phyloP scores from a whole-genome alignment of 345 rosid species.

The Toxicodendron radicans region DNA sequence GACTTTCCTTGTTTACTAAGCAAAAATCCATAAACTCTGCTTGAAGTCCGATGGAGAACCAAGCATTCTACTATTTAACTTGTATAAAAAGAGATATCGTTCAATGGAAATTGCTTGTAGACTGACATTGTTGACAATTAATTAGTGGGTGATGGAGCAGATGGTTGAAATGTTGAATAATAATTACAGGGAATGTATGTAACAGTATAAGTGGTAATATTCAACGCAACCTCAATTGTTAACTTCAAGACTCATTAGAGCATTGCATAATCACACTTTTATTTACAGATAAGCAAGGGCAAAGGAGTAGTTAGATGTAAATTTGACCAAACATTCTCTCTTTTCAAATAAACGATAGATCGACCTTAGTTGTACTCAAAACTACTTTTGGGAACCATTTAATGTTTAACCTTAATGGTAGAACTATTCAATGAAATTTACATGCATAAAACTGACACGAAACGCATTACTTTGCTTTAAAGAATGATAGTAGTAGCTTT shows the following conservation, averaged over 20 bases:
- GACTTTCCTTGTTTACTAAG: neutral
- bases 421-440: too few species aligned
- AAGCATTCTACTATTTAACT: neutral
- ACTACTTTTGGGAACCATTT: neutral
- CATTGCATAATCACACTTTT: too few species aligned
- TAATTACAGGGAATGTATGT: neutral
- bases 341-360: too few species aligned
- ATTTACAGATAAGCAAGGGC: too few species aligned
- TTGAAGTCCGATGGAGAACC: neutral
- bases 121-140: neutral
- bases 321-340: too few species aligned
- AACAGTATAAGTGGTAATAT: neutral
- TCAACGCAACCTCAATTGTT: too few species aligned
- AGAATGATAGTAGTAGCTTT: conserved; percentile 15
- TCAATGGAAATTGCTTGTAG: too few species aligned
- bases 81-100: neutral
- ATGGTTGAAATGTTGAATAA: neutral
- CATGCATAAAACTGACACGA: neutral
- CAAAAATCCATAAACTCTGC: neutral
- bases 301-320: too few species aligned
- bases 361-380: too few species aligned
- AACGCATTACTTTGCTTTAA: conserved; percentile 27
- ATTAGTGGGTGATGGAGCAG: neutral
- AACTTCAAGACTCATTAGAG: too few species aligned
- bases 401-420: too few species aligned